Conservation (phyloP, 352 stramenopile genomes). For the Ophiocytium majus region DNA sequence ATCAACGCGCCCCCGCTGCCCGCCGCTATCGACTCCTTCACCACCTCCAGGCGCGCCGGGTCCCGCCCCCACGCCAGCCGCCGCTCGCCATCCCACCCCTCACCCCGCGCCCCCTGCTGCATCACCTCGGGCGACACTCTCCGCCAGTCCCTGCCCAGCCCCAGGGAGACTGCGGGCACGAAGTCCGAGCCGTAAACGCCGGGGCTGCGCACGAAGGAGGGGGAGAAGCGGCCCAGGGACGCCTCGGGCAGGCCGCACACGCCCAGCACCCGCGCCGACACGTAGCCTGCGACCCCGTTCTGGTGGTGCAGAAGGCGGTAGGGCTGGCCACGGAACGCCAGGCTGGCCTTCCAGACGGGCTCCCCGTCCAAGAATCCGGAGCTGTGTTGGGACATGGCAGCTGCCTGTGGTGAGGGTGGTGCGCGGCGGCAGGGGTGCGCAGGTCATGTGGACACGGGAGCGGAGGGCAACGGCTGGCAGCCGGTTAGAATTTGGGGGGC, state of each 20-base stretch:
- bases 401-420: too few relatives aligned
- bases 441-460: too few relatives aligned
- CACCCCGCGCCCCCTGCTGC: too few relatives aligned
- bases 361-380: constrained; percentile 27
- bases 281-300: constrained; percentile 38
- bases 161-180: too few relatives aligned
- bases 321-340: constrained; percentile 36
- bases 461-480: too few relatives aligned
- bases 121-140: too few relatives aligned
- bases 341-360: constrained; percentile 9
- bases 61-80: not conserved
- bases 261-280: constrained; percentile 18
- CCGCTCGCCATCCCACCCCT: not conserved
- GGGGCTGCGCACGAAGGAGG: too few relatives aligned
- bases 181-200: too few relatives aligned
- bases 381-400: not conserved
- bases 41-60: not conserved
- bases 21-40: not conserved
- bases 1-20: not conserved
- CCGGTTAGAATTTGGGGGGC: too few relatives aligned
- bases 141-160: too few relatives aligned
- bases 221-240: not conserved
- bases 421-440: too few relatives aligned
- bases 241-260: not conserved
- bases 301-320: constrained; percentile 40